Conservation (phyloP, 345 rosid genomes). For the Chamaenerion angustifolium region DNA sequence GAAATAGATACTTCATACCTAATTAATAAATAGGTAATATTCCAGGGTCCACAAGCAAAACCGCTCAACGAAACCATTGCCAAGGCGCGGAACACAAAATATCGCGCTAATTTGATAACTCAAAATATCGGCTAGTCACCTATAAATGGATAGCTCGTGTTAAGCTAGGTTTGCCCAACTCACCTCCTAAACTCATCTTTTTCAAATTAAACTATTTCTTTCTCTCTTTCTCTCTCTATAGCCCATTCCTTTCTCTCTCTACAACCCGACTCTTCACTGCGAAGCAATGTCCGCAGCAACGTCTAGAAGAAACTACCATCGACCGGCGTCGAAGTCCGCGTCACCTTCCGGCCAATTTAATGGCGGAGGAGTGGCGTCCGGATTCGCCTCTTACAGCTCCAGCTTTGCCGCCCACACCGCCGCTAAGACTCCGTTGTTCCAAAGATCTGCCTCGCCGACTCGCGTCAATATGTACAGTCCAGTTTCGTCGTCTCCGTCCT, state of each 20-base stretch:
- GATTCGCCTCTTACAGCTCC: slow-evolving; percentile 38
- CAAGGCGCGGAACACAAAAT: slow-evolving; percentile 3
- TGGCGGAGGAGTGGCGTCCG: slow-evolving; percentile 19
- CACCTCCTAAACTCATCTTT: slow-evolving; percentile 15
- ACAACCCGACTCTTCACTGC: not conserved
- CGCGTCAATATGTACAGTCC: slow-evolving; percentile 23
- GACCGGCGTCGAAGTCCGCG: slow-evolving; percentile 25
- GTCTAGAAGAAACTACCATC: slow-evolving; percentile 17
- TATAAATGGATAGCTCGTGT: slow-evolving; percentile 39
- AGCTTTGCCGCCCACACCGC: slow-evolving; percentile 35
- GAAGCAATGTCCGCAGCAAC: slow-evolving; percentile 39
- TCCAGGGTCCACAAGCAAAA: not conserved
- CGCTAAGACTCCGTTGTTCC: slow-evolving; percentile 18
- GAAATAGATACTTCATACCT: not conserved
- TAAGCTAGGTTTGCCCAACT: slow-evolving; percentile 40
- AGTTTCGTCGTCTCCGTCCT: slow-evolving; percentile 16
- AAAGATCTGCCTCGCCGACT: slow-evolving; percentile 37
- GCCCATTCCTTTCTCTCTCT: slow-evolving; percentile 5
- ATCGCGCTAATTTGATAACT: slow-evolving; percentile 5
- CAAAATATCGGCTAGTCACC: not conserved
- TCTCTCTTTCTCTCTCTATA: no score
- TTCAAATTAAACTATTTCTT: not conserved
- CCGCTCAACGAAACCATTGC: slow-evolving; percentile 2
- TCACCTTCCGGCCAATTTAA: slow-evolving; percentile 33
- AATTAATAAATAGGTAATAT: slow-evolving; percentile 1